Base-by-base conservation (phyloP, 305 asterid genomes). In the Fraxinus albicans region DNA sequence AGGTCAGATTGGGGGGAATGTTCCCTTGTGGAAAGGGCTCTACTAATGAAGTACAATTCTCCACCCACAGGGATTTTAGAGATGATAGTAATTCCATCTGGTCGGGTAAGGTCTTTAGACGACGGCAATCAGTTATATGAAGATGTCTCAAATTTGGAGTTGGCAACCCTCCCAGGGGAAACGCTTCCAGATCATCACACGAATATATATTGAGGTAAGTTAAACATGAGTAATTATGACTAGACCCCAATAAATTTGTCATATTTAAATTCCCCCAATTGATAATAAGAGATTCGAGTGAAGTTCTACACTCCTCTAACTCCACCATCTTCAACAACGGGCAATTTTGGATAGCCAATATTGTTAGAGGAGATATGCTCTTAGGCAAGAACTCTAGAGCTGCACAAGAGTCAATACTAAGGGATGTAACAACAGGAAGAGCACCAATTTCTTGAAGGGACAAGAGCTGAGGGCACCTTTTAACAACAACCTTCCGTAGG, bases 391-490 rank as follows among this genome's bases (percentile, higher is more conserved):
- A 77, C 31, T 29, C 55, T 65, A 77, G 27, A 25, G 80, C 38
- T 27, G 31, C 80, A 13, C 50, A 67, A 23, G 31, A 1, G 0
- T 29, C 40, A 6, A 77, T 23, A 21, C 15, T 31, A 29, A 77
- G 69, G 17, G 13, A 15, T 36, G 40, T 36, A 36, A 36, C 40
- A 21, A 15, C 25, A 9, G 70, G 80, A 12, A 77, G 69, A 2
- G 29, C 31, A 77, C 70, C 50, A 38, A 77, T 27, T 65, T 77
- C 80, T 36, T 29, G 23, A 27, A 77, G 80, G 25, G 80, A 77
- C 6, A 27, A 36, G 7, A 77, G 70, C 27, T 77, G 67, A 47
- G 80, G 80, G 8, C 70, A 77, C 13, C 55, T 38, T 77, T 44
- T 27, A 44, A 77, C 25, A 1, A 27, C 27, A 25, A 77, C n/a